Conservation (phyloP, 106 monocot genomes). For the Dendrobium nobile region DNA sequence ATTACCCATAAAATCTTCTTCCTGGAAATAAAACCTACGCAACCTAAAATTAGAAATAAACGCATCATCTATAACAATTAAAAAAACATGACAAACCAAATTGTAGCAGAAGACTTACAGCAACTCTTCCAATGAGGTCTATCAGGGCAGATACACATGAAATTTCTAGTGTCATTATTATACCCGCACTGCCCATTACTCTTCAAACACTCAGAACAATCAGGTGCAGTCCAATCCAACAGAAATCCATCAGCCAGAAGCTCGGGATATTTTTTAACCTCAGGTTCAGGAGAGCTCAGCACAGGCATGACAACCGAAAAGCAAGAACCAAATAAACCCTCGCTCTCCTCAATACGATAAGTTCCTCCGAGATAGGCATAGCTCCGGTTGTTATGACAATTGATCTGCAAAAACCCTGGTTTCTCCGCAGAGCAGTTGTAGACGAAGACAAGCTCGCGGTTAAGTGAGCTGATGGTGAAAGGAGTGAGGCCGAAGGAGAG, state of each 20-base stretch:
- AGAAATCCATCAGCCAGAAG: conserved; percentile 20
- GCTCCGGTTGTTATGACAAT: neutral
- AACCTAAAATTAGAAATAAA: too few species aligned
- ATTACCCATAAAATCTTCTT: too few species aligned
- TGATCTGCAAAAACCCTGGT: neutral
- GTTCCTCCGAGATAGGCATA: neutral
- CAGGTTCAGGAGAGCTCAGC: neutral
- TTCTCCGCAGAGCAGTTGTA: conserved; percentile 9
- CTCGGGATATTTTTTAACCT: conserved; percentile 6
- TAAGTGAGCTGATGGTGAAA: conserved; percentile 23
- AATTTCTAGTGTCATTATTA: neutral
- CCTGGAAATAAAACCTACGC: too few species aligned
- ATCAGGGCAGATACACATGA: conserved; percentile 29
- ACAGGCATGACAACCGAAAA: conserved; percentile 6
- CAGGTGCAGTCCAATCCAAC: conserved; percentile 9
- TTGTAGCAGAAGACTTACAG: conserved; percentile 12
- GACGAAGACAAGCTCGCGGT: conserved; percentile 24
- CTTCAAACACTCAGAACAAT: conserved; percentile 19
- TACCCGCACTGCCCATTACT: conserved; percentile 32
- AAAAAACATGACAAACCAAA: neutral
- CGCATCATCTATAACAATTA: too few species aligned
- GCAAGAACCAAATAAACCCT: neutral
- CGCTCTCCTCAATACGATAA: neutral
- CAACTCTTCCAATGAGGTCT: conserved; percentile 14
- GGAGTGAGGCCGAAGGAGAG: conserved; percentile 11